These are phyloP conservation scores for Aphanocladium album DNA, from an alignment of 2,329 filamentous ascomycete species.

Conservation along the genomic window DNA sequence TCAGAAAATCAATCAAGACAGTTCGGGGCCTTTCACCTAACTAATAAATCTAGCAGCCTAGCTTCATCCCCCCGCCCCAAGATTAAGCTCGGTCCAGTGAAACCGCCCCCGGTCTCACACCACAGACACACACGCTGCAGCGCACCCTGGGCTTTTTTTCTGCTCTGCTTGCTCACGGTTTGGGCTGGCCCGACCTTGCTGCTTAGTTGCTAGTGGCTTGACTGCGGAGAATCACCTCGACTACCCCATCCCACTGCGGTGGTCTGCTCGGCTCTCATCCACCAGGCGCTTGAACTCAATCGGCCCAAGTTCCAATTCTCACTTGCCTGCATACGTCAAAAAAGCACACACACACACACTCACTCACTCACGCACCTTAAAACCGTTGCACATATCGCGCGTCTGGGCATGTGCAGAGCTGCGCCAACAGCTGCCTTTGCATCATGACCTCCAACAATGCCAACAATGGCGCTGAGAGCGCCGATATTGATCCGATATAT, in stretches of 20 bases:
- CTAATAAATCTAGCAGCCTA: neutral
- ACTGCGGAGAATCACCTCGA: neutral
- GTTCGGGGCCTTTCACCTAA: no score
- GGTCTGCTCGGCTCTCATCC: neutral
- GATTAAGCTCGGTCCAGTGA: neutral
- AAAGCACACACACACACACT: neutral
- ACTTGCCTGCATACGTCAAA: neutral
- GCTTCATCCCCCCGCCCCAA: neutral
- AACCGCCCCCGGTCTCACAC: neutral
- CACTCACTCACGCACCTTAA: no score
- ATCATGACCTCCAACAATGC: slow-evolving; percentile 30
- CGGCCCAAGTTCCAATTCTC: neutral
- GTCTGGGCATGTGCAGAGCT: slow-evolving; percentile 1
- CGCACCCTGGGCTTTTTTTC: neutral
- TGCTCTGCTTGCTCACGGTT: neutral
- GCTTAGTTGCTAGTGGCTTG: neutral
- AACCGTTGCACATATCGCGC: neutral
- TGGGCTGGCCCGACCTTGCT: no score
- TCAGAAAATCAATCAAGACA: neutral
- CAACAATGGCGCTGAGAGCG: slow-evolving; percentile 22
- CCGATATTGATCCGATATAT: slow-evolving; percentile 58
- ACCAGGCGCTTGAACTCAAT: slow-evolving; percentile 3
- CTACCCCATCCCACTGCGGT: neutral
- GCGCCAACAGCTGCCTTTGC: slow-evolving; percentile 6
- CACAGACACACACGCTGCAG: neutral